phyloP scores from a whole-genome alignment of 2,329 filamentous ascomycete genomes.

The Pochonia chlamydosporia region DNA sequence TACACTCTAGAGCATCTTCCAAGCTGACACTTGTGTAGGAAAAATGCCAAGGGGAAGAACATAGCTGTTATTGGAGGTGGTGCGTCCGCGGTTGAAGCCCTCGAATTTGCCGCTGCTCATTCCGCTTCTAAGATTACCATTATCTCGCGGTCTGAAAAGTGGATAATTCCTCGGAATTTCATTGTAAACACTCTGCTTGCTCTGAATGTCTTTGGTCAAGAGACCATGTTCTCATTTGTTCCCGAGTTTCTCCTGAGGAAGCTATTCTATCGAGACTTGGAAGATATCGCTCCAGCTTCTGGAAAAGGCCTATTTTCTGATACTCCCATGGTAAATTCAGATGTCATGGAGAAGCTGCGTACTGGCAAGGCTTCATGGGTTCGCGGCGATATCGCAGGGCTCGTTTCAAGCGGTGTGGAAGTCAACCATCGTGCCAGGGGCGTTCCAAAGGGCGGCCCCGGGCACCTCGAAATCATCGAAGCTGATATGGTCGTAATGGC shows the following conservation, averaged over 20 bases:
- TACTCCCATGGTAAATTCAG: conserved; percentile 82
- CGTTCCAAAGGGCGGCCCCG: conserved; percentile 71
- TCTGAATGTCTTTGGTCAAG: conserved; percentile 72
- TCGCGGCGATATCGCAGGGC: conserved; percentile 68
- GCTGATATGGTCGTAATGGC: conserved; percentile 79
- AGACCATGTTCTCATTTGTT: conserved; percentile 70
- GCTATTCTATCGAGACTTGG: conserved; percentile 78
- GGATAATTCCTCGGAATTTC: conserved; percentile 79
- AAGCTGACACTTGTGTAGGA: conserved; percentile 34
- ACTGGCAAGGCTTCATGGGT: conserved; percentile 70
- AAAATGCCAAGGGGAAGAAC: conserved; percentile 66
- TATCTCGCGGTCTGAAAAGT: conserved; percentile 73
- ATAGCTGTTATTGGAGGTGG: conserved; percentile 74
- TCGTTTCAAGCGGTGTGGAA: conserved; percentile 56
- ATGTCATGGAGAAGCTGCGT: conserved; percentile 71
- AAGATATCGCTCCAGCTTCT: conserved; percentile 60
- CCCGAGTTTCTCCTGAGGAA: conserved; percentile 69
- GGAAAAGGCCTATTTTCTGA: conserved; percentile 72
- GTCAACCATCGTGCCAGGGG: conserved; percentile 69
- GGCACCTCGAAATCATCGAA: conserved; percentile 57
- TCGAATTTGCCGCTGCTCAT: conserved; percentile 69
- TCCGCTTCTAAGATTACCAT: conserved; percentile 65
- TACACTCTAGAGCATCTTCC: not conserved
- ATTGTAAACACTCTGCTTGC: conserved; percentile 68
- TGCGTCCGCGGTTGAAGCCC: conserved; percentile 73